Evolutionary conservation across 768 basidiomycete species (phyloP).

Genomic region (Lactarius deliciosus): DNA sequence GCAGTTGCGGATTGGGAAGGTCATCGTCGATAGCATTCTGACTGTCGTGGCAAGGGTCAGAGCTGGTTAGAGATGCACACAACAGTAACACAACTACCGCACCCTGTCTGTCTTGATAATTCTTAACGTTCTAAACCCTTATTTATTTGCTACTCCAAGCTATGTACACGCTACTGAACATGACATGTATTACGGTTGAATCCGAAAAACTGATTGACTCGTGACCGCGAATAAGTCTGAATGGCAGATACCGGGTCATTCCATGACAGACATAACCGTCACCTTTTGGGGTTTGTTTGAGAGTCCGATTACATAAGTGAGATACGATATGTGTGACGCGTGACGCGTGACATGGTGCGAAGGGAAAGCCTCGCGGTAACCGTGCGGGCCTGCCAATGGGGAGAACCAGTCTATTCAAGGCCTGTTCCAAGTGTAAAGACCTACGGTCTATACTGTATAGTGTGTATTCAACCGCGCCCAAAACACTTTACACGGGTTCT

Average conservation of each 20-base stretch:
- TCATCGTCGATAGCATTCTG: constrained; percentile 9
- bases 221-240: too few relatives aligned
- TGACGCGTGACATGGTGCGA: too few relatives aligned
- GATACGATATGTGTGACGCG: too few relatives aligned
- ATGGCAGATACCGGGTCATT: too few relatives aligned
- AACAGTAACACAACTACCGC: background rate
- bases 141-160: background rate
- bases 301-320: too few relatives aligned
- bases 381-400: too few relatives aligned
- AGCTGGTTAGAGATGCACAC: background rate
- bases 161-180: background rate
- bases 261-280: background rate
- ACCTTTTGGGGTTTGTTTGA: too few relatives aligned
- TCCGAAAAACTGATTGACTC: background rate
- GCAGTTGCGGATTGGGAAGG: constrained; percentile 21
- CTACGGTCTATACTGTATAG: background rate
- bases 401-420: background rate
- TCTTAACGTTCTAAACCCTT: background rate
- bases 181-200: constrained; percentile 33
- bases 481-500: background rate
- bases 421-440: too few relatives aligned
- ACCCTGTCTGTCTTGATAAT: background rate
- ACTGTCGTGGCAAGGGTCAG: constrained; percentile 6
- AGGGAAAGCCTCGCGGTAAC: too few relatives aligned
- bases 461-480: background rate